These are phyloP conservation scores for Sporothrix brunneoviolacea DNA, from an alignment of 2,329 filamentous ascomycete species.

Conservation along the genomic window DNA sequence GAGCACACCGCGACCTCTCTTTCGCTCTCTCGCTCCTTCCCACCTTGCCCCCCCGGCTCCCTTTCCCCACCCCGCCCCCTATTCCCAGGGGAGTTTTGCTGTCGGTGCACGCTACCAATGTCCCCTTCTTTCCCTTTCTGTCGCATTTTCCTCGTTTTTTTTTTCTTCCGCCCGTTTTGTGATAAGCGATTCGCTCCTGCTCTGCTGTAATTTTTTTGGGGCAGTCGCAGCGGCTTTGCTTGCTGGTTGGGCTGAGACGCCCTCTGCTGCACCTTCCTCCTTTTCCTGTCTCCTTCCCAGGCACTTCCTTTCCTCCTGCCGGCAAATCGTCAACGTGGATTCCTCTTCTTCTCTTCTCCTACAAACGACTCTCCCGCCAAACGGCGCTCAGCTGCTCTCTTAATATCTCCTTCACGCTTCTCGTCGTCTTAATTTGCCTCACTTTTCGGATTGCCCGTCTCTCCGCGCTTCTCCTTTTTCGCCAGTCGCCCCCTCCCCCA, in stretches of 20 bases:
- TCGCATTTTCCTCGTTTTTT: neutral
- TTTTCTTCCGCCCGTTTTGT: neutral
- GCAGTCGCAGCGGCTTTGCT: neutral
- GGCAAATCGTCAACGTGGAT: slow-evolving; percentile 3
- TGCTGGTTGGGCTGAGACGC: slow-evolving; percentile 4
- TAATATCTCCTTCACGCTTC: neutral
- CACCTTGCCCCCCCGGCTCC: neutral
- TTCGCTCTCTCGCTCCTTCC: neutral
- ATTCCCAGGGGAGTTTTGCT: neutral
- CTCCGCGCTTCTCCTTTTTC: slow-evolving; percentile 1
- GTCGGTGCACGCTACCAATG: neutral
- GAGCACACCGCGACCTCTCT: too few species aligned
- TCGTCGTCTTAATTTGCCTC: neutral
- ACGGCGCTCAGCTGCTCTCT: neutral
- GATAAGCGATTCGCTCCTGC: neutral
- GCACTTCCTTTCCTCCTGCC: neutral
- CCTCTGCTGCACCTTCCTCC: neutral
- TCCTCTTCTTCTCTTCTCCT: neutral
- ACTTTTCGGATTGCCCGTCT: neutral
- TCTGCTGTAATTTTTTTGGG: neutral
- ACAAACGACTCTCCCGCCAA: neutral
- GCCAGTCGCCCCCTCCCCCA: neutral
- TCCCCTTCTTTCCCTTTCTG: neutral
- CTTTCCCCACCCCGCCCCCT: slow-evolving; percentile 5
- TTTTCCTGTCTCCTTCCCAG: neutral